Conservation (phyloP, 345 rosid species). For the Camelina laxa region DNA sequence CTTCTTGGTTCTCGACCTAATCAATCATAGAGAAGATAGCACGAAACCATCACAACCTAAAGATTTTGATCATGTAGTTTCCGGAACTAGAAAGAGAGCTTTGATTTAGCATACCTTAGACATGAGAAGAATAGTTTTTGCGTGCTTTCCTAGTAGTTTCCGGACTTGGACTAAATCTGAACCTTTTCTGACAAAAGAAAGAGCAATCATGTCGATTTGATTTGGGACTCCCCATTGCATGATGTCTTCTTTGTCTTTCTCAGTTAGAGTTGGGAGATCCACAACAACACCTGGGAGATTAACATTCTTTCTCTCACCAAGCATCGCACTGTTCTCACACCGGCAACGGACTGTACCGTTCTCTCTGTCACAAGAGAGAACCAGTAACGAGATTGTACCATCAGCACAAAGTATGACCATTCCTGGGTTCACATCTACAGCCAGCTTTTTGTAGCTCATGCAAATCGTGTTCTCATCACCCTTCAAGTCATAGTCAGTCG, state of each 20-base stretch:
- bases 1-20: slow-evolving; percentile 98
- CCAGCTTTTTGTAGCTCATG: slow-evolving; percentile 96
- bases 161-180: slow-evolving; percentile 89
- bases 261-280: slow-evolving; percentile 95
- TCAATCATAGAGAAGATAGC: slow-evolving; percentile 10
- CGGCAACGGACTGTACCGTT: slow-evolving; percentile 78
- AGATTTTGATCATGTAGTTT: not conserved
- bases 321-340: slow-evolving; percentile 91
- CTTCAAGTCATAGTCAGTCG: slow-evolving; percentile 76
- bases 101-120: slow-evolving; percentile 70
- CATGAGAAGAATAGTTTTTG: slow-evolving; percentile 90
- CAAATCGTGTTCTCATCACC: slow-evolving; percentile 75
- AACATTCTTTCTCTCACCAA: slow-evolving; percentile 97
- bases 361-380: slow-evolving; percentile 68
- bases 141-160: slow-evolving; percentile 76
- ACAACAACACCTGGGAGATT: slow-evolving; percentile 99
- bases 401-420: slow-evolving; percentile 93
- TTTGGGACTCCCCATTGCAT: slow-evolving; percentile 91
- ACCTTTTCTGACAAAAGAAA: slow-evolving; percentile 94
- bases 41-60: slow-evolving; percentile 16
- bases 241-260: slow-evolving; percentile 97
- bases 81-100: not conserved
- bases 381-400: slow-evolving; percentile 91
- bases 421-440: slow-evolving; percentile 85
- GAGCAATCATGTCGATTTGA: slow-evolving; percentile 94